A percentile compares a stretch with the other conserved stretches of the same genome.
These are phyloP conservation scores for Pythium aristosporum DNA, from an alignment of 352 stramenopile species.

Conservation along the genomic window DNA sequence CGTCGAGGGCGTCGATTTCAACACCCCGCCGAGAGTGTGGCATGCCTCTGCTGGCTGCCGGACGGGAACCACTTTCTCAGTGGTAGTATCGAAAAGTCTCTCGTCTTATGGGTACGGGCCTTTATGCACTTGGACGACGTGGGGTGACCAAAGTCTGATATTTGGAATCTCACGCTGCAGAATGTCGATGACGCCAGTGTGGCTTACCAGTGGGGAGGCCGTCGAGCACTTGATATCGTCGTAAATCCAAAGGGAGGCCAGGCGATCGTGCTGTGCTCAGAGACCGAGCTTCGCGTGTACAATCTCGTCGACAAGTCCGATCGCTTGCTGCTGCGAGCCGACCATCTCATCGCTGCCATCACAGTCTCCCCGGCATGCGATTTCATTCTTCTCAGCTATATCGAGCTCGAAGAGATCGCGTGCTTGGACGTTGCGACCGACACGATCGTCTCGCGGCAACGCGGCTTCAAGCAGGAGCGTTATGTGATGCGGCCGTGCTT, in stretches of 20 bases:
- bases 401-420: conserved; percentile 58
- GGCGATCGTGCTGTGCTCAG: conserved; percentile 58
- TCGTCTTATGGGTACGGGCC: conserved; percentile 69
- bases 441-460: conserved; percentile 45
- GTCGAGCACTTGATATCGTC: conserved; percentile 54
- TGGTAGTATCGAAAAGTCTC: conserved; percentile 68
- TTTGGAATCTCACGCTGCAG: conserved; percentile 19
- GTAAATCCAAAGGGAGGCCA: conserved; percentile 54
- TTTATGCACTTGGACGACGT: background rate
- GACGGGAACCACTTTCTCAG: conserved; percentile 63
- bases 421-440: conserved; percentile 50
- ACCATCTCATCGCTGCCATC: conserved; percentile 63
- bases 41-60: conserved; percentile 55
- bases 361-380: conserved; percentile 39
- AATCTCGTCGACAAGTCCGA: conserved; percentile 61
- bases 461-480: conserved; percentile 56
- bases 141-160: background rate
- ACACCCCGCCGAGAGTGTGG: conserved; percentile 52
- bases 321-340: conserved; percentile 46
- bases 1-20: conserved; percentile 50
- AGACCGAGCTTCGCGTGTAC: conserved; percentile 60
- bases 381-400: conserved; percentile 60
- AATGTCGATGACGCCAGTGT: conserved; percentile 48
- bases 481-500: conserved; percentile 73
- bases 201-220: conserved; percentile 67